Percentiles rank a stretch among this genome's conserved stretches.
Evolutionary conservation across 306 rosid genomes (phyloP).

Genomic region (Gleditsia sinensis): DNA sequence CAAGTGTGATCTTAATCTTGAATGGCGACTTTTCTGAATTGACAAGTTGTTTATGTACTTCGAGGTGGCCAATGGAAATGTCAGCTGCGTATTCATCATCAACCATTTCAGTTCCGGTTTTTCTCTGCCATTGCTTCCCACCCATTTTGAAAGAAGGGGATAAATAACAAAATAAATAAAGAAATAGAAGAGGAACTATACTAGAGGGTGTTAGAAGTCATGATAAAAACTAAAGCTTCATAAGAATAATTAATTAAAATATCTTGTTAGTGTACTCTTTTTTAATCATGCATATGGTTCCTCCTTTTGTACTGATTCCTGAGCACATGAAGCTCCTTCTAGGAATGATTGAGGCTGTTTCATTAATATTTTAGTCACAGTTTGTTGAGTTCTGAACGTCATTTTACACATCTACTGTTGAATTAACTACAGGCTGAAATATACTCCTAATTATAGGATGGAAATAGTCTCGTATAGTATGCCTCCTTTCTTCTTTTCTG

Average conservation of each 20-base stretch:
- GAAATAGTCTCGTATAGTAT: conserved; percentile 4
- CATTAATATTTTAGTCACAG: background rate
- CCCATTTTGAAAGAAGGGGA: conserved; percentile 6
- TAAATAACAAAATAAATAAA: background rate
- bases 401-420: background rate
- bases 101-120: background rate
- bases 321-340: background rate
- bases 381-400: conserved; percentile 13
- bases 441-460: conserved; percentile 25
- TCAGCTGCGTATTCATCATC: conserved; percentile 9
- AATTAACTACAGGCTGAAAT: background rate
- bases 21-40: background rate
- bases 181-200: conserved; percentile 1
- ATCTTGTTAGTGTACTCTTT: background rate
- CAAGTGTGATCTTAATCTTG: background rate
- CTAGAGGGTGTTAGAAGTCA: background rate
- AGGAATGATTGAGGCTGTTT: background rate
- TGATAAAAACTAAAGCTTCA: conserved; percentile 3
- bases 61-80: conserved; percentile 17
- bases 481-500: background rate
- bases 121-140: background rate
- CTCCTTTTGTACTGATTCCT: conserved; percentile 6
- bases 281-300: conserved; percentile 22
- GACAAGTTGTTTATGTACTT: background rate
- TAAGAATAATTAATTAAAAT: conserved; percentile 6